Evolutionary conservation across 805 yeast species (phyloP).

Genomic region (Candida multigemmis): DNA sequence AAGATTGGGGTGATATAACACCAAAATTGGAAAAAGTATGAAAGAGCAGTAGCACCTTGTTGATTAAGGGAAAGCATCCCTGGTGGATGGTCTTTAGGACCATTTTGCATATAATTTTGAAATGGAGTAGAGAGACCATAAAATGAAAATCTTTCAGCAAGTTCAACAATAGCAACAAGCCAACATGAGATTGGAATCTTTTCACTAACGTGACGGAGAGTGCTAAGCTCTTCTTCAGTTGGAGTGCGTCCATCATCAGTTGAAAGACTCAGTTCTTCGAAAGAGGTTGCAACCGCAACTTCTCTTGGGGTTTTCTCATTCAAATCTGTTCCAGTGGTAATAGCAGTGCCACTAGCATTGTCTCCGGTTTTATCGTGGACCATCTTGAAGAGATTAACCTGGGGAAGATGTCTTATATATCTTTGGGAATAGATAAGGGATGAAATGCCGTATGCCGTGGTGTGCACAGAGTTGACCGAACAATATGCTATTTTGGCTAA

Average conservation of each 20-base stretch:
- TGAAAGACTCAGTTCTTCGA: constrained; percentile 1
- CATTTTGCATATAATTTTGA: constrained; percentile 68
- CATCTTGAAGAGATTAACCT: too few relatives aligned
- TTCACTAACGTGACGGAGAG: constrained; percentile 45
- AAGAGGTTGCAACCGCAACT: too few relatives aligned
- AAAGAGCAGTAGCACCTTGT: constrained; percentile 60
- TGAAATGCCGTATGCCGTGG: too few relatives aligned
- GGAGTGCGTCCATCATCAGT: constrained; percentile 34
- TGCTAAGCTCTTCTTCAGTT: constrained; percentile 44
- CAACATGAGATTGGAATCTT: constrained; percentile 46
- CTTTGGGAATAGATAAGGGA: too few relatives aligned
- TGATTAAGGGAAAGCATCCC: constrained; percentile 53
- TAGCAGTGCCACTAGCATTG: neutral
- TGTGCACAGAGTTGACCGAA: too few relatives aligned
- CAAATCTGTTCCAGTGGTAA: too few relatives aligned
- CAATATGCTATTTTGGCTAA: too few relatives aligned
- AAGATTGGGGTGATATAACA: constrained; percentile 72
- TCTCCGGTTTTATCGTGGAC: neutral
- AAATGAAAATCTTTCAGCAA: constrained; percentile 74
- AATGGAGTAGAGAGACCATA: constrained; percentile 72
- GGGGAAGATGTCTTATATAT: too few relatives aligned
- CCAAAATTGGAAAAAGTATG: constrained; percentile 74
- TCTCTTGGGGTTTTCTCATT: too few relatives aligned
- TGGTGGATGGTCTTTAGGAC: constrained; percentile 24
- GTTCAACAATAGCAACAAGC: constrained; percentile 63